These are phyloP conservation scores for Chenopodium quinoa DNA, from an alignment of 148 eudicot genomes.

Conservation along the genomic window DNA sequence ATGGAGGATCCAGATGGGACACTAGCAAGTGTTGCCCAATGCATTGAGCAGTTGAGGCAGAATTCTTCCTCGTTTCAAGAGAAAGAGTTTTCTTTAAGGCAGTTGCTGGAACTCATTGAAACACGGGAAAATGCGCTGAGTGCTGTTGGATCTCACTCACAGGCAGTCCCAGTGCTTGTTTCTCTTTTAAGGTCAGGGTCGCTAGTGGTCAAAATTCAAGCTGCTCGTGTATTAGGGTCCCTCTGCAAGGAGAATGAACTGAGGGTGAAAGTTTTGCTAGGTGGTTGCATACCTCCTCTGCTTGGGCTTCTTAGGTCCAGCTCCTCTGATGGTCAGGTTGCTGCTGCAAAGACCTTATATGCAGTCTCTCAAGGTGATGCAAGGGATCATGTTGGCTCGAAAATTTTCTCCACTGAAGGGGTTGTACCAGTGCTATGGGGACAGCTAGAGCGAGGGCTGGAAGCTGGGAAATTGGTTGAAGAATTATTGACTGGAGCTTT, in stretches of 20 bases:
- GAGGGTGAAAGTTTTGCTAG: conserved; percentile 86
- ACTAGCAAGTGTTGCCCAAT: conserved; percentile 95
- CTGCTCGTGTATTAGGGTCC: conserved; percentile 89
- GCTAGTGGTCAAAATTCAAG: conserved; percentile 76
- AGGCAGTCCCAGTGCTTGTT: conserved; percentile 96
- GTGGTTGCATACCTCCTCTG: conserved; percentile 97
- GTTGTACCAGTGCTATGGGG: conserved; percentile 96
- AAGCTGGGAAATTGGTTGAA: conserved; percentile 72
- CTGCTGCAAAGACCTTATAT: conserved; percentile 86
- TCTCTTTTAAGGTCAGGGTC: conserved; percentile 94
- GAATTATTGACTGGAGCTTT: conserved; percentile 86
- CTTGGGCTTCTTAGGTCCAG: conserved; percentile 89
- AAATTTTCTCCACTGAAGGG: conserved; percentile 98
- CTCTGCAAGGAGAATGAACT: conserved; percentile 97
- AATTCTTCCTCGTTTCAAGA: conserved; percentile 74
- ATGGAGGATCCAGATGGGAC: conserved; percentile 99
- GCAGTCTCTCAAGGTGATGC: conserved; percentile 98
- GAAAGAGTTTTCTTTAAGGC: conserved; percentile 75
- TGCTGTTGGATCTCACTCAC: conserved; percentile 99
- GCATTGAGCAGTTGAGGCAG: conserved; percentile 95
- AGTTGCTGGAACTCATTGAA: conserved; percentile 79
- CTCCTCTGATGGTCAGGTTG: conserved; percentile 87
- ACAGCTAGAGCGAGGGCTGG: conserved; percentile 71
- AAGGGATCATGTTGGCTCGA: conserved; percentile 92
- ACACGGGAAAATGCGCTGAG: conserved; percentile 94